Conservation (phyloP, 768 basidiomycete genomes). For the Hydnomerulius pinastri region DNA sequence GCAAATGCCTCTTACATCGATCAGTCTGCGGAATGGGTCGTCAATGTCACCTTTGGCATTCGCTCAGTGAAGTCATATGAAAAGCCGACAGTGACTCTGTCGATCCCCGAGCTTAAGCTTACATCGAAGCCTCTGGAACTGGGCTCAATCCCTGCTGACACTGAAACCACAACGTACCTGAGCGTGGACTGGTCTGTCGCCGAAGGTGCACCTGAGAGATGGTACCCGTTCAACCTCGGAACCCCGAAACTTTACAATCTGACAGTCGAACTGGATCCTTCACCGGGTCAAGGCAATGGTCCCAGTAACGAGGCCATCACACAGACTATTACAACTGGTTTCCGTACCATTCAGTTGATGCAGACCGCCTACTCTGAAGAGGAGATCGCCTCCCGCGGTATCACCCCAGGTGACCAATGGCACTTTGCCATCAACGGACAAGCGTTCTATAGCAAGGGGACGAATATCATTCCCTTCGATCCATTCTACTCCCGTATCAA, state of each 20-base stretch:
- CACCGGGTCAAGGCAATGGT: slow-evolving; percentile 4
- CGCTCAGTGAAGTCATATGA: slow-evolving; percentile 41
- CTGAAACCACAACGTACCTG: slow-evolving; percentile 39
- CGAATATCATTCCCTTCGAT: slow-evolving; percentile 63
- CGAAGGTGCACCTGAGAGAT: slow-evolving; percentile 47
- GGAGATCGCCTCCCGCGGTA: slow-evolving; percentile 47
- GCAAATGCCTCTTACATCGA: slow-evolving; percentile 45
- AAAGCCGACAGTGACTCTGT: slow-evolving; percentile 41
- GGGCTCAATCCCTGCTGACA: slow-evolving; percentile 19
- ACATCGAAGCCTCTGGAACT: slow-evolving; percentile 32
- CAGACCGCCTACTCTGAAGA: slow-evolving; percentile 48
- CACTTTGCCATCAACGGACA: slow-evolving; percentile 62
- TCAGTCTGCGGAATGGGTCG: slow-evolving; percentile 53
- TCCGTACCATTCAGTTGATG: slow-evolving; percentile 57
- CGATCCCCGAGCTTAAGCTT: slow-evolving; percentile 49
- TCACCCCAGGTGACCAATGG: slow-evolving; percentile 62
- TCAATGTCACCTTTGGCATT: slow-evolving; percentile 53
- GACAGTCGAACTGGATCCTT: slow-evolving; percentile 40
- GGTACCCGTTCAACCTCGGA: slow-evolving; percentile 59
- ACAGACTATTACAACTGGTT: slow-evolving; percentile 52
- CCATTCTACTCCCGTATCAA: slow-evolving; percentile 56
- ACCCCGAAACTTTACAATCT: slow-evolving; percentile 57
- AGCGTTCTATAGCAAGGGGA: slow-evolving; percentile 55
- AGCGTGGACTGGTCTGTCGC: slow-evolving; percentile 47
- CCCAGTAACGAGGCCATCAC: slow-evolving; percentile 25